A percentile compares a stretch with the other conserved stretches of the same genome.
Evolutionary conservation across 768 basidiomycete genomes (phyloP).

Genomic region (Phlegmacium glaucopus): DNA sequence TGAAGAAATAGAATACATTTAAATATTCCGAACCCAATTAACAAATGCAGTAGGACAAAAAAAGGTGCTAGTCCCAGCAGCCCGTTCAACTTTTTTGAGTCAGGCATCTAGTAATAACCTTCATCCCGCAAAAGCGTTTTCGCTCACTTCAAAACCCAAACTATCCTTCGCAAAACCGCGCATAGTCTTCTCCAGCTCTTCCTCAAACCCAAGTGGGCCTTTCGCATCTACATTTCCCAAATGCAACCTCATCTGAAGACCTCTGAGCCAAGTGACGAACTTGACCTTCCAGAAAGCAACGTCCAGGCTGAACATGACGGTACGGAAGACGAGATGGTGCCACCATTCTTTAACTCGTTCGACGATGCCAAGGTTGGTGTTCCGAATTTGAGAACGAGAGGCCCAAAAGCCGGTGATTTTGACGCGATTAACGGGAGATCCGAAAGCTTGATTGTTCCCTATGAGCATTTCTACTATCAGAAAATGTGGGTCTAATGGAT

Average conservation of each 20-base stretch:
- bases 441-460: conserved; percentile 81
- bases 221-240: conserved; percentile 43
- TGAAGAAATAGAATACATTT: no score
- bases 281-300: conserved; percentile 64
- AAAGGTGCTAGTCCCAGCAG: no score
- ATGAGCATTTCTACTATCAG: conserved; percentile 8
- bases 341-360: conserved; percentile 50
- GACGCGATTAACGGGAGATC: conserved; percentile 86
- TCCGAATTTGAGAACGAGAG: conserved; percentile 56
- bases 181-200: conserved; percentile 75
- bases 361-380: conserved; percentile 36
- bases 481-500: conserved; percentile 18
- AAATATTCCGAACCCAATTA: no score
- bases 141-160: conserved; percentile 72
- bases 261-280: conserved; percentile 46
- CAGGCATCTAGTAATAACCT: not conserved
- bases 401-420: conserved; percentile 88
- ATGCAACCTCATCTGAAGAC: conserved; percentile 29
- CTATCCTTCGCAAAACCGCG: conserved; percentile 72
- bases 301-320: conserved; percentile 68
- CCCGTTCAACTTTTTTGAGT: no score
- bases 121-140: conserved; percentile 51
- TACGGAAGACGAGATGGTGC: conserved; percentile 59
- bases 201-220: conserved; percentile 60
- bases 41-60: no score